These are phyloP conservation scores for Nannizziopsis barbatae DNA, from an alignment of 2,329 filamentous ascomycete genomes.

Conservation along the genomic window DNA sequence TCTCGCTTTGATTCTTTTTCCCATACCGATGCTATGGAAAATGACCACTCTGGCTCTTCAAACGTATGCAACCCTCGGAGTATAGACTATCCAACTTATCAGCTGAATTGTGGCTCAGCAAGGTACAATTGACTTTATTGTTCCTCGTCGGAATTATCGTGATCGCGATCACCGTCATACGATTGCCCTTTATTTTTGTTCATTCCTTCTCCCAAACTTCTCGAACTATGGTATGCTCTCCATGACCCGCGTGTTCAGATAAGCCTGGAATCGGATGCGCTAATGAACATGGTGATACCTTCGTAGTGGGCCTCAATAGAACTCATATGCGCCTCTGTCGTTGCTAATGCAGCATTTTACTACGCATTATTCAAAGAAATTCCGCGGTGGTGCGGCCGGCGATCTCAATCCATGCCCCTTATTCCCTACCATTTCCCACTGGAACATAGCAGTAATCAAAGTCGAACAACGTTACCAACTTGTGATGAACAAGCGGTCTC, in stretches of 20 bases:
- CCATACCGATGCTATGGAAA: conserved; percentile 17
- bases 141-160: conserved; percentile 15
- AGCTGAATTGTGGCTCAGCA: conserved; percentile 7
- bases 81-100: not conserved
- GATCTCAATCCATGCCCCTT: not conserved
- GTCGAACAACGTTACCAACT: not conserved
- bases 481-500: not conserved
- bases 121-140: conserved; percentile 15
- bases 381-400: not conserved
- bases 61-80: conserved; percentile 7
- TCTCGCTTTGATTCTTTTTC: conserved; percentile 16
- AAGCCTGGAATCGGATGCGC: not conserved
- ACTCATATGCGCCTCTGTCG: conserved; percentile 14
- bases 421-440: conserved; percentile 1
- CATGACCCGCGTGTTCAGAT: not conserved
- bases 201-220: conserved; percentile 13
- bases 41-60: conserved; percentile 14
- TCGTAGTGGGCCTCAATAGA: conserved; percentile 16
- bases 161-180: conserved; percentile 14
- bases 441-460: not conserved
- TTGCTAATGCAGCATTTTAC: conserved; percentile 17
- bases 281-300: not conserved
- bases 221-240: conserved; percentile 14
- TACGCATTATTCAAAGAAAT: conserved; percentile 15
- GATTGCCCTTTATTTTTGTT: conserved; percentile 15